A percentile compares a stretch with the other conserved stretches of the same genome.
These are phyloP conservation scores for Gracilariopsis chorda DNA, from an alignment of 23 red algal species.

Conservation along the genomic window DNA sequence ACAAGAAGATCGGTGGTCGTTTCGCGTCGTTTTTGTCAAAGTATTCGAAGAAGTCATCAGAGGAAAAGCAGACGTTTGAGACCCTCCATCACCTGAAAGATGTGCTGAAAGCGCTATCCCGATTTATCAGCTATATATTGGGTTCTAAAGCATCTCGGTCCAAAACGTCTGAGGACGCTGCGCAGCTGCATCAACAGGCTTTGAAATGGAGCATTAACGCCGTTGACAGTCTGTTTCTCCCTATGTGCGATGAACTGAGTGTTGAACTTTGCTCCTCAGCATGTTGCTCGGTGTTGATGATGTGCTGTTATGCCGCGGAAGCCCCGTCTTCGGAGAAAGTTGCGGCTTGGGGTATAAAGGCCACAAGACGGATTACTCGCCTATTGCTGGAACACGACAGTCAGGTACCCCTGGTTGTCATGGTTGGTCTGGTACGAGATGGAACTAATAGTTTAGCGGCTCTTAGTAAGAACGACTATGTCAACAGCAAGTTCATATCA, in stretches of 20 bases:
- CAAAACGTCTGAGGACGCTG: not conserved
- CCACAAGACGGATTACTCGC: slow-evolving; percentile 28
- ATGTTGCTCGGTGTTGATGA: not conserved
- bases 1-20: not conserved
- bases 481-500: slow-evolving; percentile 56
- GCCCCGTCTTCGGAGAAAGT: slow-evolving; percentile 7
- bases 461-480: slow-evolving; percentile 54
- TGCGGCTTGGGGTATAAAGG: slow-evolving; percentile 43
- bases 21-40: slow-evolving; percentile 4
- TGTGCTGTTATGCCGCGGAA: slow-evolving; percentile 36
- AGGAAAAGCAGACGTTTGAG: not conserved
- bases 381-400: slow-evolving; percentile 10
- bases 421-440: slow-evolving; percentile 14
- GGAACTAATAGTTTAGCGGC: slow-evolving; percentile 24
- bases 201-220: slow-evolving; percentile 20
- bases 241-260: not conserved
- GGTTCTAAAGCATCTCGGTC: not conserved
- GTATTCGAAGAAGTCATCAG: not conserved
- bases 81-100: not conserved
- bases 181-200: not conserved
- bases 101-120: not conserved
- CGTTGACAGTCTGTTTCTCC: slow-evolving; percentile 29
- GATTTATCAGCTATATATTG: not conserved
- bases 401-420: slow-evolving; percentile 10
- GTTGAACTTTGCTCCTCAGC: slow-evolving; percentile 9